Base-by-base conservation (phyloP, 2,329 filamentous ascomycete genomes). In the Fusarium sarcochroum region DNA sequence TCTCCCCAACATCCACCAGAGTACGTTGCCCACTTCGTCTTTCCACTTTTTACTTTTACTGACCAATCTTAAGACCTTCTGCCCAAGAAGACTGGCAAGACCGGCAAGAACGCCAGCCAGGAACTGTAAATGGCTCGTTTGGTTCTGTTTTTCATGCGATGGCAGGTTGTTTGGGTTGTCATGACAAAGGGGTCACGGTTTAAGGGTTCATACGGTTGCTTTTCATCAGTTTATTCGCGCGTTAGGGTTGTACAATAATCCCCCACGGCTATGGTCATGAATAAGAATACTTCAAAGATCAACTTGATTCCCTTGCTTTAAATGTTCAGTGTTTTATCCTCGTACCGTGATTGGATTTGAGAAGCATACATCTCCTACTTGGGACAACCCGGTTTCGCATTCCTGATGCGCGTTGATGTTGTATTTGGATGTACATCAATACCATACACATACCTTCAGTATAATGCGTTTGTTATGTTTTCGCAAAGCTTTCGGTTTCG, bases 11-110 rank as follows among this genome's bases (percentile, higher is more conserved):
- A 97, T 97, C 76, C 93, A 97, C 87, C 93, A 96, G 86, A 97
- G 93, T 97, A 90, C 76, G 93, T 89, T 42, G 2, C 34, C 59
- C 40, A 8, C 35, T 46, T 47, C 59, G 11, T 34, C 6, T 3
- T 2, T 13, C 21, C 8, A 6, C 5, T 14, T 41, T 5, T 3
- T 4, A 8, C 25, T 20, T 30, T 34, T 76, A 73, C 84, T 86
- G 76, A 88, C 78, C 45, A 18, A 11, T 17, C 60, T 50, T 57
- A 78, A 97, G 95, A 99, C 87, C 92, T 99, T 70, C 90, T 99
- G 73, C 96, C 96, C 80, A 98, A 99, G 94, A 98, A 98, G 93
- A 97, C 96, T 60, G 88, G 90, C 82, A 98, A 98, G 92, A 87
- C 88, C 81, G 93, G 92, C 85, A 97, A 97, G 91, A 91, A 90